Evolutionary conservation across 768 basidiomycete genomes (phyloP).

Genomic region (Symmetrospora coprosmae): DNA sequence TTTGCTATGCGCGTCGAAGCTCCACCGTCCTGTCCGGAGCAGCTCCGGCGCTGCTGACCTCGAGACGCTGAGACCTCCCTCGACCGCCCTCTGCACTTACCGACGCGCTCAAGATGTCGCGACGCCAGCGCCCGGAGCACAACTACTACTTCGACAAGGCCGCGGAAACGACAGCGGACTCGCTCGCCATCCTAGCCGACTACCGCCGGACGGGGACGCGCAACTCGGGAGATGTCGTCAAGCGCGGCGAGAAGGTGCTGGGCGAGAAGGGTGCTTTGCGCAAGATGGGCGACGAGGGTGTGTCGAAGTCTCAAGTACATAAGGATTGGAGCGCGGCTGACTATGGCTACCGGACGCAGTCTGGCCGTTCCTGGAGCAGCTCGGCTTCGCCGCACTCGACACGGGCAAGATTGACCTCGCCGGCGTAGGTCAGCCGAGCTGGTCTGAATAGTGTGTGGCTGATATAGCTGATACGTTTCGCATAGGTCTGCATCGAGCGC

Average conservation of each 20-base stretch:
- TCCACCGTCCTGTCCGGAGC: no score
- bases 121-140: no score
- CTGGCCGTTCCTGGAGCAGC: slow-evolving; percentile 68
- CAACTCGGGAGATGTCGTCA: slow-evolving; percentile 48
- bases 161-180: slow-evolving; percentile 28
- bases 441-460: not conserved
- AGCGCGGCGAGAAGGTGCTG: slow-evolving; percentile 46
- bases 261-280: slow-evolving; percentile 39
- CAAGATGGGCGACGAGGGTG: slow-evolving; percentile 13
- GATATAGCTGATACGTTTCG: not conserved
- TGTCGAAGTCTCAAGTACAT: not conserved
- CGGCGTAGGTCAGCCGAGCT: slow-evolving; percentile 45
- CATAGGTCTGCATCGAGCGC: slow-evolving; percentile 51
- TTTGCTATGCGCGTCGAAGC: no score
- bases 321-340: not conserved
- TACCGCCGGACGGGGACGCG: slow-evolving; percentile 20
- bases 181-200: slow-evolving; percentile 29
- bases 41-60: no score
- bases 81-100: no score
- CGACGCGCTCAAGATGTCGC: no score
- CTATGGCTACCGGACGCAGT: slow-evolving; percentile 39
- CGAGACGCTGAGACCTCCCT: no score
- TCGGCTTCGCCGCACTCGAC: slow-evolving; percentile 63
- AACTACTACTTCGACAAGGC: not conserved
- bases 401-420: slow-evolving; percentile 57